These are phyloP conservation scores for Bremia lactucae DNA, from an alignment of 352 stramenopile species.

Conservation along the genomic window DNA sequence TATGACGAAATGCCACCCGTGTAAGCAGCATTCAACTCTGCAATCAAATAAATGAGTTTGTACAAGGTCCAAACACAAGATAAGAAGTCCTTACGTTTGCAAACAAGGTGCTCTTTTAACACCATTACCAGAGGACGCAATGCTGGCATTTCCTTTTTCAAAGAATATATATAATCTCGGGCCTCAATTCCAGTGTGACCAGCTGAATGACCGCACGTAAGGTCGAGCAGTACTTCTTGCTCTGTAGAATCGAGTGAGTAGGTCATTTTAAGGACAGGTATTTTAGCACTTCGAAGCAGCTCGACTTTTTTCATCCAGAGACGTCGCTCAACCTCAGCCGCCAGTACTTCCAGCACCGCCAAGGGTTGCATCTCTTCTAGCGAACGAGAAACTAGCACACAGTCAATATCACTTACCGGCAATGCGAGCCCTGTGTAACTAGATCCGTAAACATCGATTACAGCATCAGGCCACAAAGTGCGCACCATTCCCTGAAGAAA, in stretches of 20 bases:
- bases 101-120: constrained; percentile 83
- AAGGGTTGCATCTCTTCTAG: constrained; percentile 64
- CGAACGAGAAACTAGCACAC: constrained; percentile 87
- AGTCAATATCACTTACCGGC: constrained; percentile 93
- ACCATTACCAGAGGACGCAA: constrained; percentile 91
- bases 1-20: constrained; percentile 94
- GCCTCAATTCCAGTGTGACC: constrained; percentile 91
- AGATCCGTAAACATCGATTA: constrained; percentile 94
- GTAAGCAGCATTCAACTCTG: constrained; percentile 89
- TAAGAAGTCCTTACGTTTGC: constrained; percentile 27
- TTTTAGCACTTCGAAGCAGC: constrained; percentile 88
- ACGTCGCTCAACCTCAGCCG: constrained; percentile 68
- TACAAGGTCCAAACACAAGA: constrained; percentile 3
- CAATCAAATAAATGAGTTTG: constrained; percentile 12
- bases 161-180: constrained; percentile 86
- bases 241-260: constrained; percentile 25
- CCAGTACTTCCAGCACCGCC: constrained; percentile 84
- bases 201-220: constrained; percentile 90
- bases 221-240: constrained; percentile 77
- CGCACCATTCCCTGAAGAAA: constrained; percentile 34
- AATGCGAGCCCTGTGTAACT: constrained; percentile 93
- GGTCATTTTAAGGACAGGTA: constrained; percentile 93
- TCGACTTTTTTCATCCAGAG: constrained; percentile 84
- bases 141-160: constrained; percentile 86
- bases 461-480: constrained; percentile 76